Base-by-base conservation (phyloP, 2,329 filamentous ascomycete species). In the Clonostachys byssicola region DNA sequence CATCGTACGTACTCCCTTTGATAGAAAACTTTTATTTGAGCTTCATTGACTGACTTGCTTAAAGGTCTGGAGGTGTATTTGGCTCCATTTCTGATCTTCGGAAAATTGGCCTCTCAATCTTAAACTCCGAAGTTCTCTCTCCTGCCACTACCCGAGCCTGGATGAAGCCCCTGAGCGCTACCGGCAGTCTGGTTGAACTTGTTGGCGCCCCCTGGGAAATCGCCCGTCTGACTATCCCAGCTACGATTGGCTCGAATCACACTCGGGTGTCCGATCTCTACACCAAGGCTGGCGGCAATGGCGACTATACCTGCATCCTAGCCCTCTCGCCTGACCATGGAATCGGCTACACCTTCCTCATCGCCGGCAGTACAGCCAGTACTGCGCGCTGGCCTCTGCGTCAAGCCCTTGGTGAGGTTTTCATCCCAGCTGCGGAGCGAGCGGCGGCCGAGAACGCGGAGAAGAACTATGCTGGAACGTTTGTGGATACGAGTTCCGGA, bases 221-320 rank as follows among this genome's bases (percentile, higher is more conserved):
- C 14, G 41, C 34, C 43, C 55, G 46, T 5, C 52, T 49, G 39
- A 34, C 44, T 43, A 34, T 52, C 16, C 47, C 54, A 18, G 35
- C 41, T 10, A 40, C 44, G 9, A 36, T 36, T 14, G 42, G 42
- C 46, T 40, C 35, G n/a, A 55, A 58, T 38, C 52, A 51, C 44
- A 63, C 59, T 38, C 58, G 59, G 1, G 47, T 59, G 2, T 55
- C 60, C 2, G 61, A 63, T 44, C 53, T 63, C 0, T 63, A 56
- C 41, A 51, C 52, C 34, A 58, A 59, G 46, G 40, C 49, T n/a
- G 57, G 57, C 33, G 56, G 50, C 5, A 60, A 62, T 20, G 54
- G 52, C 5, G 58, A 56, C 13, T 63, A 66, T 40, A 36, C 48
- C 1, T 50, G 55, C 0, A 46, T 60, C 2, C 35, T 63, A 0